Conservation (phyloP, 768 basidiomycete genomes). For the Russula griseocarnosa region DNA sequence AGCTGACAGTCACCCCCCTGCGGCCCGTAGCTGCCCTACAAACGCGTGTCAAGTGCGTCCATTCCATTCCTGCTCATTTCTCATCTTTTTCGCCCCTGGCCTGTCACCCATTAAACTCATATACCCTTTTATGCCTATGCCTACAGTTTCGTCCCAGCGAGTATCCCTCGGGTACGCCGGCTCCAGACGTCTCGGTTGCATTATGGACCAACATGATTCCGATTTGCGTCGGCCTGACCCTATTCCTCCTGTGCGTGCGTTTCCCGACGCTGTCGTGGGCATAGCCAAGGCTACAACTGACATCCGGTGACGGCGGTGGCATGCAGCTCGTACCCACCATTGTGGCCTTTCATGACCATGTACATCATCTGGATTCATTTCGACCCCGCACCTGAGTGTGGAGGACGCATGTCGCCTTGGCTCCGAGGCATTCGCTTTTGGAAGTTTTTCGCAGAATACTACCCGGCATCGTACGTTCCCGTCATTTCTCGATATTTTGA, state of each 20-base stretch:
- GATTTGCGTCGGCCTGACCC: slow-evolving; percentile 59
- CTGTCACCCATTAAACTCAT: not conserved
- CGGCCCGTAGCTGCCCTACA: slow-evolving; percentile 62
- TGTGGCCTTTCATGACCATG: slow-evolving; percentile 79
- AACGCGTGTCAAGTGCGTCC: slow-evolving; percentile 68
- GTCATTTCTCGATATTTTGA: not conserved
- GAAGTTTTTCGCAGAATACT: slow-evolving; percentile 90
- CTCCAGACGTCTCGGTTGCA: slow-evolving; percentile 89
- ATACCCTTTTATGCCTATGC: not conserved
- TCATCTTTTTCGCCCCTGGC: not conserved
- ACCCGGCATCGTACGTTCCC: slow-evolving; percentile 75
- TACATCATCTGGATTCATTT: slow-evolving; percentile 80
- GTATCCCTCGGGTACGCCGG: slow-evolving; percentile 79
- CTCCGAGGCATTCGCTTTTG: slow-evolving; percentile 67
- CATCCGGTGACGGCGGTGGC: not conserved
- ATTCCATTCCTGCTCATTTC: slow-evolving; percentile 18
- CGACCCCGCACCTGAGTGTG: slow-evolving; percentile 70
- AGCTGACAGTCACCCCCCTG: slow-evolving; percentile 47
- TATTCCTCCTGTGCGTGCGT: slow-evolving; percentile 71
- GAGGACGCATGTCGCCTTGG: slow-evolving; percentile 72
- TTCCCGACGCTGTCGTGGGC: not conserved
- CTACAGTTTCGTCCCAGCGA: slow-evolving; percentile 75
- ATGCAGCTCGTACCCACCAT: slow-evolving; percentile 74
- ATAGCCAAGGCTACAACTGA: not conserved
- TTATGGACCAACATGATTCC: slow-evolving; percentile 82